Evolutionary conservation across 768 basidiomycete species (phyloP), one percentile per base, ranked within the genome.

Genomic region (Dioszegia crocea): DNA sequence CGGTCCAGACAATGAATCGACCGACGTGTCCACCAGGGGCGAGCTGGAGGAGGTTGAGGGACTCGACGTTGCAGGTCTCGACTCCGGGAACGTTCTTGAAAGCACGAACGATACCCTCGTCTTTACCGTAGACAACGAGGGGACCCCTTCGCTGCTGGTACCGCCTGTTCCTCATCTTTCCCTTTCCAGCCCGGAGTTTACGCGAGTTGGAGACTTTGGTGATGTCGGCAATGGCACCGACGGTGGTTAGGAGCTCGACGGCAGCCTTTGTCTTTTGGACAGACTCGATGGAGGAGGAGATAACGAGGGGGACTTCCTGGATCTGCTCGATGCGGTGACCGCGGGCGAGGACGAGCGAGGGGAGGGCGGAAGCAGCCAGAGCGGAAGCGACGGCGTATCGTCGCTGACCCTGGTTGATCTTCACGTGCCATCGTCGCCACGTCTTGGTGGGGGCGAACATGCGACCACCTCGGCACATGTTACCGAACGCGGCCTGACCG

Each of bases 391-490:
- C 86, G 56, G 96, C 96, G 79, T 91, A 99, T 66, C 96, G 89
- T 78, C 89, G 89, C 81, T 98, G 93, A 84, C 93, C 94, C 83
- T 92, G 89, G 86, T 93, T 93, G 62, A 97, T 89, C 83, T 97
- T 99, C 83, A 98, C 89, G 82, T 99, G 96, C 96, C 96, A 99
- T 79, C 86, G 93, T 81, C 94, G 88, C 94, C 93, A 98, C 77
- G 86, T 89, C 84, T 96, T 97, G 81, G 94, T 98, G 17, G 96
- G 96, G 27, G 94, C 94, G 80, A 99, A 98, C 96, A 99, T 98
- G 77, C 96, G 91, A 83, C 96, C 96, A 77, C 96, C 94, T 80
- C 96, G 89, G 84, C 94, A 98, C 96, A 99, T 98, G 88, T 98
- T 98, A 76, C 96, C 96, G 82, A 98, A 98, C 30, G 96, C 96